A percentile compares a stretch with the other conserved stretches of the same genome.
These are phyloP conservation scores for Orbilia javanica DNA, from an alignment of 2,329 filamentous ascomycete genomes.

Conservation along the genomic window DNA sequence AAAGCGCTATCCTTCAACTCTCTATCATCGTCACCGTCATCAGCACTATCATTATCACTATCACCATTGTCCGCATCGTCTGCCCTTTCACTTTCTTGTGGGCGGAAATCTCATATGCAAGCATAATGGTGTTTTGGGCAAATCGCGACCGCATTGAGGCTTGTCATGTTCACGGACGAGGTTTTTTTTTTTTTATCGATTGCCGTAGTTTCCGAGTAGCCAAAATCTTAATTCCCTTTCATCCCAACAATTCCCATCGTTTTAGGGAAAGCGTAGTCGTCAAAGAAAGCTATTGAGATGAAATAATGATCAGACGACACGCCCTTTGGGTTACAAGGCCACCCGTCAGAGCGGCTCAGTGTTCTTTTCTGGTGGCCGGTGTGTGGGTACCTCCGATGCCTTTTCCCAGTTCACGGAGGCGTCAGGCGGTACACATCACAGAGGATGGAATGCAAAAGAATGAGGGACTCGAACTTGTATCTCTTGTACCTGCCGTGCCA, in stretches of 20 bases:
- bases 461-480: slow-evolving; percentile 20
- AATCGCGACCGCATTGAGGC: slow-evolving; percentile 7
- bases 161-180: slow-evolving; percentile 26
- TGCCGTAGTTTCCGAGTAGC: slow-evolving; percentile 53
- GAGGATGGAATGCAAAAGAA: slow-evolving; percentile 36
- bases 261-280: slow-evolving; percentile 46
- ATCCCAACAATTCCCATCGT: slow-evolving; percentile 52
- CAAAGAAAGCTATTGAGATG: slow-evolving; percentile 28
- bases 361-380: slow-evolving; percentile 25
- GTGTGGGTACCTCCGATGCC: slow-evolving; percentile 43
- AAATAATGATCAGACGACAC: slow-evolving; percentile 54
- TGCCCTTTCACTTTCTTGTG: neutral
- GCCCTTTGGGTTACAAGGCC: slow-evolving; percentile 47
- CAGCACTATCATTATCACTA: too few relatives aligned
- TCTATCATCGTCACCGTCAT: slow-evolving; percentile 21
- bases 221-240: slow-evolving; percentile 55
- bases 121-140: neutral
- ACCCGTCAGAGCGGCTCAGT: slow-evolving; percentile 51
- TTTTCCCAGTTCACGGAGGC: slow-evolving; percentile 18
- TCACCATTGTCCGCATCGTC: slow-evolving; percentile 29
- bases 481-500: slow-evolving; percentile 39
- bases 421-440: slow-evolving; percentile 51
- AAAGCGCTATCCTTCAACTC: slow-evolving; percentile 37
- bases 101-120: slow-evolving; percentile 13
- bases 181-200: slow-evolving; percentile 44